Conservation (phyloP, 805 yeast species). For the Pichia insulana region DNA sequence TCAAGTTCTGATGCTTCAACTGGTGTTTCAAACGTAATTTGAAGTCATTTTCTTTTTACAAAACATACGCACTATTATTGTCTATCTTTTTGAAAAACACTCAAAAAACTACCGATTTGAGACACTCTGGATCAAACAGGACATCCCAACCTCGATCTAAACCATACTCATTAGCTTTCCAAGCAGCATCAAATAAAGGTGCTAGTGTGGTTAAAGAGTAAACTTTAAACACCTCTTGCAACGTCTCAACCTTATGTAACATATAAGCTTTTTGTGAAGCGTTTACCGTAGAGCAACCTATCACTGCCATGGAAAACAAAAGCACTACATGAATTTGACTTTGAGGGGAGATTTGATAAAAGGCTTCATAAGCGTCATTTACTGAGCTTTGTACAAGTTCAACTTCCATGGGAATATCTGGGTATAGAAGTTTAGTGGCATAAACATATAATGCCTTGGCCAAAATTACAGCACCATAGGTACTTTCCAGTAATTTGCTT, state of each 20-base stretch:
- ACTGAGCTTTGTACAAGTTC: conserved; percentile 8
- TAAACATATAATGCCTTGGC: conserved; percentile 13
- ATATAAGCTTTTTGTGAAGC: conserved; percentile 13
- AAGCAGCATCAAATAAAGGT: conserved; percentile 9
- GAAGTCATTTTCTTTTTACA: no score
- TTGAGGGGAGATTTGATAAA: conserved; percentile 10
- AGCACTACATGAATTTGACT: conserved; percentile 11
- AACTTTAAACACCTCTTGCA: conserved; percentile 10
- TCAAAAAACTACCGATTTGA: background rate
- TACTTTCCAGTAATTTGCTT: conserved; percentile 15
- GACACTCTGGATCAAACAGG: conserved; percentile 1
- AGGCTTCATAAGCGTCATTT: conserved; percentile 6
- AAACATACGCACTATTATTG: no score
- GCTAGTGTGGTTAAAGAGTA: conserved; percentile 8
- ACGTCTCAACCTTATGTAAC: conserved; percentile 7
- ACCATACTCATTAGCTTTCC: conserved; percentile 11
- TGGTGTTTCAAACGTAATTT: no score
- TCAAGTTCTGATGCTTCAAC: no score
- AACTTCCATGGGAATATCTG: conserved; percentile 4
- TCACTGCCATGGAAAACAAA: conserved; percentile 16
- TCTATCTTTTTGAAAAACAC: background rate
- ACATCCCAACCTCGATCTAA: conserved; percentile 5
- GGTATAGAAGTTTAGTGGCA: conserved; percentile 11
- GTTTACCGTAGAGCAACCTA: conserved; percentile 12
- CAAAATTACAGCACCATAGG: conserved; percentile 13